These are phyloP conservation scores for Penicillium griseofulvum DNA, from an alignment of 2,329 filamentous ascomycete species.

Conservation along the genomic window DNA sequence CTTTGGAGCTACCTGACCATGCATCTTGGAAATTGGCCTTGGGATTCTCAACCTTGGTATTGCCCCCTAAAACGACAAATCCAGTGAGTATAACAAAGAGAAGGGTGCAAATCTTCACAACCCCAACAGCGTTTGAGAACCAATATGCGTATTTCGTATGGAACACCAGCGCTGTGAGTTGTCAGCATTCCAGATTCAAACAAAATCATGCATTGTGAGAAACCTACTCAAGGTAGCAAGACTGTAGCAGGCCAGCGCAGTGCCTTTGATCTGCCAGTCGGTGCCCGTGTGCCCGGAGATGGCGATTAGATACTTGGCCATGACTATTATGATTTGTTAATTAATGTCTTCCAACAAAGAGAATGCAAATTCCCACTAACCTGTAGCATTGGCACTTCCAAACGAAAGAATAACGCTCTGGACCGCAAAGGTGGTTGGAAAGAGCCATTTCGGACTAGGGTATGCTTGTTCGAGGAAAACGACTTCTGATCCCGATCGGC, in stretches of 20 bases:
- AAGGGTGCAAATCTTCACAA: conserved; percentile 59
- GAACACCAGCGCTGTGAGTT: conserved; percentile 44
- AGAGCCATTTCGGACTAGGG: conserved; percentile 61
- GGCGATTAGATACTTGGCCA: conserved; percentile 62
- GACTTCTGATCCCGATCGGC: conserved; percentile 62
- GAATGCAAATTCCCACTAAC: neutral
- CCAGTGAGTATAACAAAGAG: conserved; percentile 61
- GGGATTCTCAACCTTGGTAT: conserved; percentile 51
- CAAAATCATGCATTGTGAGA: neutral
- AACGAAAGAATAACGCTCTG: conserved; percentile 64
- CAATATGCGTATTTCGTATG: conserved; percentile 58
- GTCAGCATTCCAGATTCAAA: neutral
- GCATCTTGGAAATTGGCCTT: conserved; percentile 54
- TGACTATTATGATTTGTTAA: conserved; percentile 28
- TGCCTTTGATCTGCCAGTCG: conserved; percentile 64
- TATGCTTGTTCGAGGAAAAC: conserved; percentile 68
- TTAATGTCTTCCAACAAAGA: neutral
- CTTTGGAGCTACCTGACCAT: conserved; percentile 51
- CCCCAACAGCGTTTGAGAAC: conserved; percentile 56
- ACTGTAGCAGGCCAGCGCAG: conserved; percentile 63
- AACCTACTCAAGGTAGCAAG: conserved; percentile 54
- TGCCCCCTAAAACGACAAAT: conserved; percentile 60
- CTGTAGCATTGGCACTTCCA: conserved; percentile 62
- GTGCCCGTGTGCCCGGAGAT: conserved; percentile 52
- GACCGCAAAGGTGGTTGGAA: conserved; percentile 63